A percentile compares a stretch with the other conserved stretches of the same genome.
These are phyloP conservation scores for Kockiozyma suomiensis DNA, from an alignment of 805 yeast genomes.

Conservation along the genomic window DNA sequence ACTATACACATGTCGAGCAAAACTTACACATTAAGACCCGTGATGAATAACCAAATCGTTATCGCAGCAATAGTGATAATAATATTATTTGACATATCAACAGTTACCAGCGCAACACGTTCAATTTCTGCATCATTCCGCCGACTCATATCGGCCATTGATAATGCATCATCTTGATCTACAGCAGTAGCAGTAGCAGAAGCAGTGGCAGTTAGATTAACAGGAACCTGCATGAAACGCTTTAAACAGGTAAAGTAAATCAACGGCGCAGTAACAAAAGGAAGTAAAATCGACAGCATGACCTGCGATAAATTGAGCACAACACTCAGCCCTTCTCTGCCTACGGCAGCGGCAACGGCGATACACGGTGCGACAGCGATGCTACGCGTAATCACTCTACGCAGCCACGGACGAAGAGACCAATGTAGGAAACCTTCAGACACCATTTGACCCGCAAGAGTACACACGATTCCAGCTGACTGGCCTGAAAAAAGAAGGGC, in stretches of 20 bases:
- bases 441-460: slow-evolving; percentile 87
- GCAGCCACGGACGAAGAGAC: slow-evolving; percentile 76
- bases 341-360: slow-evolving; percentile 70
- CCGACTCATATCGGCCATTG: slow-evolving; percentile 2
- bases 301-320: slow-evolving; percentile 89
- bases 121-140: not conserved
- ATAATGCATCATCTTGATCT: not conserved
- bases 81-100: slow-evolving; percentile 57
- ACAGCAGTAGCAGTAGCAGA: too few relatives aligned
- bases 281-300: slow-evolving; percentile 75
- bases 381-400: slow-evolving; percentile 74
- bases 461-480: slow-evolving; percentile 90
- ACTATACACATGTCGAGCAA: too few relatives aligned
- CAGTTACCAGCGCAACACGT: not conserved
- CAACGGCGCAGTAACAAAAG: slow-evolving; percentile 82
- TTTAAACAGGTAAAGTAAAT: slow-evolving; percentile 76
- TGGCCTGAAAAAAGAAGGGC: slow-evolving; percentile 86
- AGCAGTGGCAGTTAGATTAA: slow-evolving; percentile 23
- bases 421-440: slow-evolving; percentile 88
- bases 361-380: slow-evolving; percentile 84
- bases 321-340: slow-evolving; percentile 66
- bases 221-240: slow-evolving; percentile 56
- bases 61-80: slow-evolving; percentile 55
- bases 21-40: slow-evolving; percentile 65
- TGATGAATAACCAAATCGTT: slow-evolving; percentile 69